Evolutionary conservation across 331 rosid species (phyloP).

Genomic region (Pyracantha coccinea): DNA sequence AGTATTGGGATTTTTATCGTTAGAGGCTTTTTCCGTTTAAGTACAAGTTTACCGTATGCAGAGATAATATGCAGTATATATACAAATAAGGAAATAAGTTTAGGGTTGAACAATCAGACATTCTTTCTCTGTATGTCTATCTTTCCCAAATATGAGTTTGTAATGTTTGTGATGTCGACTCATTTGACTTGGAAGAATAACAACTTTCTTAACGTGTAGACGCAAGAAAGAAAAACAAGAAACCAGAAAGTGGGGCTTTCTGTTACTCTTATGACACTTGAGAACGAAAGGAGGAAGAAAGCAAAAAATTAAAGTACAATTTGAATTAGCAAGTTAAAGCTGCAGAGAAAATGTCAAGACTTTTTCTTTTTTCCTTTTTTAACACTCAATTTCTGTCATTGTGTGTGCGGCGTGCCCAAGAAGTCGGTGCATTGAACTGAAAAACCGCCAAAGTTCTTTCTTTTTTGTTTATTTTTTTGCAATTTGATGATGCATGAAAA

Average conservation of each 20-base stretch:
- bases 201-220: background rate
- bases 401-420: background rate
- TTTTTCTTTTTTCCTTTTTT: background rate
- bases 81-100: background rate
- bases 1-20: background rate
- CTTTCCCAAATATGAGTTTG: background rate
- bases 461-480: background rate
- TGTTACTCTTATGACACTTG: background rate
- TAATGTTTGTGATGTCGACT: constrained; percentile 1
- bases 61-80: background rate
- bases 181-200: background rate
- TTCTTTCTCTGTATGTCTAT: background rate
- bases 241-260: constrained; percentile 8
- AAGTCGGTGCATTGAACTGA: background rate
- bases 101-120: background rate
- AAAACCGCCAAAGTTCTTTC: background rate
- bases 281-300: background rate
- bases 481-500: background rate
- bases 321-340: background rate
- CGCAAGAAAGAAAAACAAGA: background rate
- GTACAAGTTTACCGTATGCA: background rate
- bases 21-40: background rate
- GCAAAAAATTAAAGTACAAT: background rate
- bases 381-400: background rate
- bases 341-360: constrained; percentile 1